Evolutionary conservation across 1,284 basidiomycete species (phyloP).

Genomic region (Trametes versicolor): DNA sequence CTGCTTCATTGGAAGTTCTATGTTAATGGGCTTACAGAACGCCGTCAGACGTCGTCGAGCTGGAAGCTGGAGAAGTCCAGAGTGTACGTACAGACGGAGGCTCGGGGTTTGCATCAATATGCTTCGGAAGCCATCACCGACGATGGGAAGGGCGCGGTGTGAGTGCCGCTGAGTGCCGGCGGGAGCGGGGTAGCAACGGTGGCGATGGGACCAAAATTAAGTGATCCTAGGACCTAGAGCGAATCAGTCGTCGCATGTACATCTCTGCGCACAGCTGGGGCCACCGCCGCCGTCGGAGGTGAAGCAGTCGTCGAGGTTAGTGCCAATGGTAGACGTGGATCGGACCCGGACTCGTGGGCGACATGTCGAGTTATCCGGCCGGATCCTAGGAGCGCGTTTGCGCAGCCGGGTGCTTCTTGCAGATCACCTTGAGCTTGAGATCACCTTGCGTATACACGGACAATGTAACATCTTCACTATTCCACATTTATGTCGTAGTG

Average conservation of each 20-base stretch:
- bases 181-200: constrained; percentile 5
- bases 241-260: neutral
- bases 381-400: neutral
- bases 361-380: neutral
- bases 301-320: neutral
- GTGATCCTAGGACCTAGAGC: neutral
- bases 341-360: neutral
- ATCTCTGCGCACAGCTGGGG: neutral
- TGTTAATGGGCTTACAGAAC: neutral
- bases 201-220: constrained; percentile 2
- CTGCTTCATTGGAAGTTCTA: neutral
- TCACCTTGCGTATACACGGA: no score
- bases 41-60: neutral
- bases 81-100: neutral
- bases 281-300: neutral
- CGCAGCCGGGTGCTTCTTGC: neutral
- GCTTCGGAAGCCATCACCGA: neutral
- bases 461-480: neutral
- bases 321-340: no score
- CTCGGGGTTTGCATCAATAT: neutral
- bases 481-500: no score
- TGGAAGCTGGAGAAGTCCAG: neutral
- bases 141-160: neutral
- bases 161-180: neutral
- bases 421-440: neutral